Base-by-base conservation (phyloP, 768 basidiomycete genomes). In the Lactarius evosmus region DNA sequence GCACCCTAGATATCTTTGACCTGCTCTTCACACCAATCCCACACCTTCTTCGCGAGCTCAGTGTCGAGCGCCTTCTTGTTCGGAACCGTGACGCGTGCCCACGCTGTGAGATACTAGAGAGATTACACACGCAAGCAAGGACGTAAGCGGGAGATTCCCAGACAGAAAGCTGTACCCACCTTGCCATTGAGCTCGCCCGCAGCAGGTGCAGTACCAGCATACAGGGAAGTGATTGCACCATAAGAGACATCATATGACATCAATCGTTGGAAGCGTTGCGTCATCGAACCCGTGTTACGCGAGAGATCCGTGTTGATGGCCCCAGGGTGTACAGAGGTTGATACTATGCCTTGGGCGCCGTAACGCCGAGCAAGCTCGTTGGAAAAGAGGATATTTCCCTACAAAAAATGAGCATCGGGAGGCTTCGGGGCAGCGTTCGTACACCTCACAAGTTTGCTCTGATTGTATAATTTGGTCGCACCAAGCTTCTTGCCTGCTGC, bases 331-430 rank as follows among this genome's bases (percentile, higher is more conserved):
- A 66, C 30, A 25, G 58, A 55, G 34, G 46, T 70, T 2, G 72
- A 68, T 2, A 72, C 68, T 41, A 75, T 66, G 50, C 44, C 44
- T 7, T 70, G 61, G 49, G 63, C 68, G 2, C 66, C 70, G 56
- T 71, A 70, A 34, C 70, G 67, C 17, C 69, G 51, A 1, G 69
- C 72, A 36, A 75, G 67, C 55, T 72, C 72, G 32, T 67, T 67
- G 4, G 72, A 64, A 40, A 71, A 59, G 30, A 75, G 51, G 12
- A 75, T 65, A 50, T 71, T 74, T 0, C 66, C 66, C 67, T 69
- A 27, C 19, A 22, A n/a, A n/a, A 11, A 25, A 50, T 40, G 3
- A 53, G 53, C 14, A 27, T 11, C 3, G 7, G 3, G n/a, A 50
- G 7, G 17, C 36, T 22, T 38, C 14, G 9, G 32, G 14, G 36